Evolutionary conservation across 176 grass and related monocot genomes (phyloP).

Genomic region (Paspalum notatum): DNA sequence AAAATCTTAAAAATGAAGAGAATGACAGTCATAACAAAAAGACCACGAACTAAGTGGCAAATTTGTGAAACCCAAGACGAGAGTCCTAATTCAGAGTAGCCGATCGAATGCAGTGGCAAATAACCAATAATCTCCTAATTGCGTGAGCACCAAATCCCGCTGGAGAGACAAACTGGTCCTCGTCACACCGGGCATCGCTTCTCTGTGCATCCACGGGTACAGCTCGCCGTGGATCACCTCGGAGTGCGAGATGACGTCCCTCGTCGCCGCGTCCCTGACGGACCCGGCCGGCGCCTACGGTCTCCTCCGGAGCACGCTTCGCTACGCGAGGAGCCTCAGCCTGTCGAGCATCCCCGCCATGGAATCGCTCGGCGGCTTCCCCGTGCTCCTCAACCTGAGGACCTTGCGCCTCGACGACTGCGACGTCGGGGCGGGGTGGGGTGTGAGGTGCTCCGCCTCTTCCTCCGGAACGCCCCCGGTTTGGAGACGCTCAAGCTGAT

Average conservation of each 20-base stretch:
- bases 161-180: conserved; percentile 6
- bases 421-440: conserved; percentile 21
- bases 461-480: conserved; percentile 11
- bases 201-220: background rate
- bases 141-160: no score
- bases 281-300: background rate
- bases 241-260: conserved; percentile 10
- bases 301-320: no score
- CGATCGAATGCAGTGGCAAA: no score
- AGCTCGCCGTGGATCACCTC: background rate
- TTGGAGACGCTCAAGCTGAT: conserved; percentile 33
- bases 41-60: no score
- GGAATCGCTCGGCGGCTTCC: no score
- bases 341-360: no score
- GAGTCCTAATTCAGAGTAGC: no score
- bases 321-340: no score
- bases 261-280: background rate
- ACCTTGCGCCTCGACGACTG: conserved; percentile 5
- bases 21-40: no score
- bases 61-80: no score
- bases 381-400: conserved; percentile 22
- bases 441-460: background rate
- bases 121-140: no score
- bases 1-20: no score
- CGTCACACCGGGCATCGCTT: background rate